Evolutionary conservation across 495 filamentous ascomycete genomes (phyloP).

Genomic region (Penicillium mononematosum): DNA sequence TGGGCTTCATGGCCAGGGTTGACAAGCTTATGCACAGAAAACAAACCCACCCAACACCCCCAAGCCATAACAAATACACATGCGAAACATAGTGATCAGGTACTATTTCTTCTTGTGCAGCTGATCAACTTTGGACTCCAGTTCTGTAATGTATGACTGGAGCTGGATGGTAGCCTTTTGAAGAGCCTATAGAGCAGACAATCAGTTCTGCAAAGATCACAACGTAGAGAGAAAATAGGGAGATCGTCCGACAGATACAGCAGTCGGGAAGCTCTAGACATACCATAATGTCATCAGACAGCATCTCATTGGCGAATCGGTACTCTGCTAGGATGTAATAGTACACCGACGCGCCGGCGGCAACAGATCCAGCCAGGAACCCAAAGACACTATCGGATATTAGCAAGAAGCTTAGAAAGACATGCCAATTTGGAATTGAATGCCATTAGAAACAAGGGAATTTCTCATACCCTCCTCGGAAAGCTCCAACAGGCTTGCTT

Average conservation of each 20-base stretch:
- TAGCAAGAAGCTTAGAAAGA: neutral
- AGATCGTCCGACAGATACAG: neutral
- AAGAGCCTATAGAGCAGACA: conserved; percentile 59
- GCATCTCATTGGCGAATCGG: conserved; percentile 85
- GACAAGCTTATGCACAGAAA: conserved; percentile 9
- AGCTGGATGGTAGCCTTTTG: conserved; percentile 84
- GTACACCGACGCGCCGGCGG: conserved; percentile 79
- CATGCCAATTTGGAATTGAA: neutral
- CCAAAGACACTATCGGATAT: conserved; percentile 69
- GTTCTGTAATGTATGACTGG: conserved; percentile 72
- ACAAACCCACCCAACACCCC: conserved; percentile 14
- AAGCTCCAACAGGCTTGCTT: conserved; percentile 83
- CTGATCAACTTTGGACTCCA: conserved; percentile 80
- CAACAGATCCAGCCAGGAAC: conserved; percentile 82
- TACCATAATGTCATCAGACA: conserved; percentile 96
- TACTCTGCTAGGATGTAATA: conserved; percentile 93
- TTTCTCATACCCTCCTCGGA: conserved; percentile 78
- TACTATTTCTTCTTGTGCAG: conserved; percentile 61
- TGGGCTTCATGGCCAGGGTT: neutral
- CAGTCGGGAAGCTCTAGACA: conserved; percentile 34
- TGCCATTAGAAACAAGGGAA: neutral
- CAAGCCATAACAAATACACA: conserved; percentile 7
- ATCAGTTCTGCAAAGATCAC: conserved; percentile 6
- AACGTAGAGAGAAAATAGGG: conserved; percentile 10
- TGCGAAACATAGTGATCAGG: neutral